These are phyloP conservation scores for Lepiota venenata DNA, from an alignment of 768 basidiomycete genomes.

Conservation along the genomic window DNA sequence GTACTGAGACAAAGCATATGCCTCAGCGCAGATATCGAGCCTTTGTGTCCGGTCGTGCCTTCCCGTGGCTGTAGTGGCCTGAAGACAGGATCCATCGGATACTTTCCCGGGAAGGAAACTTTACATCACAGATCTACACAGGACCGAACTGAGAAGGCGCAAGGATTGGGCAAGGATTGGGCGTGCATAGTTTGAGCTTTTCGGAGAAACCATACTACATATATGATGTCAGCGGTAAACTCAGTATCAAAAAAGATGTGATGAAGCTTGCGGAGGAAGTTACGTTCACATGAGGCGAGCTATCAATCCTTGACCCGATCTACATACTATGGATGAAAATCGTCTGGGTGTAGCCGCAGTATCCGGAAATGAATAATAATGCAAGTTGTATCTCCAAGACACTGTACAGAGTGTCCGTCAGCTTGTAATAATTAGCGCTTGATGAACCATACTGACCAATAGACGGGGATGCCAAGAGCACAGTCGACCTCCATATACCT, in stretches of 20 bases:
- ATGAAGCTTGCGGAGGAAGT: background rate
- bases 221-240: constrained; percentile 1
- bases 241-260: background rate
- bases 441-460: background rate
- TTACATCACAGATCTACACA: too few species aligned
- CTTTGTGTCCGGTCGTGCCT: background rate
- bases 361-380: background rate
- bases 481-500: background rate
- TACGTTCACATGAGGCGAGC: background rate
- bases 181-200: background rate
- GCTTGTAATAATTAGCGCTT: background rate
- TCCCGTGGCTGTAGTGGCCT: background rate
- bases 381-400: constrained; percentile 2
- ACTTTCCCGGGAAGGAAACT: too few species aligned
- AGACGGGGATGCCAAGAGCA: background rate
- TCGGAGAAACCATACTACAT: background rate
- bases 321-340: background rate
- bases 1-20: too few species aligned
- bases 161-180: constrained; percentile 10
- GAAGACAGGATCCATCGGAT: too few species aligned
- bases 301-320: background rate
- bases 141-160: background rate
- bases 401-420: background rate
- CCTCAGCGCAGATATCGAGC: too few species aligned
- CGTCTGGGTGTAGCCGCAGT: background rate